Evolutionary conservation across 31 red algal genomes (phyloP).

Genomic region (Asparagopsis taxiformis): DNA sequence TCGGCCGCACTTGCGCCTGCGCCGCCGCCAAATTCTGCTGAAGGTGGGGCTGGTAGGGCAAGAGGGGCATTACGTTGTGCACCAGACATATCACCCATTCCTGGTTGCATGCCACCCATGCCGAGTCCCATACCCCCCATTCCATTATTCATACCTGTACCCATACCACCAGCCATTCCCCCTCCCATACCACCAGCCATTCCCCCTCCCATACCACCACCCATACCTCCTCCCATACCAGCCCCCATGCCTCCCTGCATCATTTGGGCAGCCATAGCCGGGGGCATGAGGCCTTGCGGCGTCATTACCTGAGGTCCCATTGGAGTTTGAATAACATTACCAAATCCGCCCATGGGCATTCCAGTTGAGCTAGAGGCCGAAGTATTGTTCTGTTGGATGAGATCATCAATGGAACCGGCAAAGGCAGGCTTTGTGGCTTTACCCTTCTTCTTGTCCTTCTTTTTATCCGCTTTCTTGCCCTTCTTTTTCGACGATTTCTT

Average conservation of each 20-base stretch:
- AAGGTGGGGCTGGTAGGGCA: conserved; percentile 15
- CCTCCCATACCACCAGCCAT: conserved; percentile 39
- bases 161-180: conserved; percentile 52
- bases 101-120: conserved; percentile 14
- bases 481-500: conserved; percentile 45
- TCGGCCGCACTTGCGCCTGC: conserved; percentile 9
- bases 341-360: conserved; percentile 47
- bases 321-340: conserved; percentile 74
- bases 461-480: conserved; percentile 39
- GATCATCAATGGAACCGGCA: conserved; percentile 74
- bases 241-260: conserved; percentile 35
- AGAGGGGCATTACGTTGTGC: conserved; percentile 6
- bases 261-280: conserved; percentile 83
- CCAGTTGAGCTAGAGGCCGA: conserved; percentile 21
- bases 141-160: not conserved
- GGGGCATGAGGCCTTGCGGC: conserved; percentile 71
- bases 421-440: conserved; percentile 29
- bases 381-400: conserved; percentile 57
- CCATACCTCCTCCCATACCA: conserved; percentile 6
- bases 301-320: conserved; percentile 78
- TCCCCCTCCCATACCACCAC: conserved; percentile 31
- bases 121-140: conserved; percentile 4
- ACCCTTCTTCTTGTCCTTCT: conserved; percentile 21
- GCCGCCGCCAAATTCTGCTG: not conserved
- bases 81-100: conserved; percentile 34